Evolutionary conservation across 164 flowering plant genomes (phyloP).

Genomic region (Kingdonia uniflora): DNA sequence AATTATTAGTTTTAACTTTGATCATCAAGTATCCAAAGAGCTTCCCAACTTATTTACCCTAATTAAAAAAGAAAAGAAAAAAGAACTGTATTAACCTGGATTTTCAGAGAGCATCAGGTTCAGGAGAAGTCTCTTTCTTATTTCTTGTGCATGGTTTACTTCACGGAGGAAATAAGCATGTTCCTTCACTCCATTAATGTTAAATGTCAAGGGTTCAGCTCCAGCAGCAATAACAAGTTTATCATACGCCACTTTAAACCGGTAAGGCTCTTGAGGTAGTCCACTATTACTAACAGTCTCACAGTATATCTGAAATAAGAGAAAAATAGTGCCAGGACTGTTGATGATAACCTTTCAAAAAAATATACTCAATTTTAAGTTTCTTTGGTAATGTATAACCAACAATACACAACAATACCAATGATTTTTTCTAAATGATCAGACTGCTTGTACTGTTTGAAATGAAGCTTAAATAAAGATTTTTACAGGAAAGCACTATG

Average conservation of each 20-base stretch:
- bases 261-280: constrained; percentile 30
- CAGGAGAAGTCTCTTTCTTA: constrained; percentile 69
- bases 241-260: constrained; percentile 74
- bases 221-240: constrained; percentile 88
- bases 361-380: too few relatives aligned
- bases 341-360: too few relatives aligned
- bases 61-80: too few relatives aligned
- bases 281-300: constrained; percentile 36
- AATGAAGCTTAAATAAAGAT: too few relatives aligned
- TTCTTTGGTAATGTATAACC: too few relatives aligned
- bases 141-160: constrained; percentile 87
- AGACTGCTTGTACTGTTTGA: too few relatives aligned
- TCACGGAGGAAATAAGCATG: constrained; percentile 76
- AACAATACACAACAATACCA: too few relatives aligned
- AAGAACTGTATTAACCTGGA: constrained; percentile 39
- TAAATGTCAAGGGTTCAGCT: constrained; percentile 73
- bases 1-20: too few relatives aligned
- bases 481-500: too few relatives aligned
- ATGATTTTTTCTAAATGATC: too few relatives aligned
- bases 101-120: constrained; percentile 77
- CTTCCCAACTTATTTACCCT: too few relatives aligned
- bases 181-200: constrained; percentile 75
- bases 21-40: too few relatives aligned
- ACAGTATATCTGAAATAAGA: constrained; percentile 49
- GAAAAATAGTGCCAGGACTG: constrained; percentile 5